Conservation (phyloP, 2,329 filamentous ascomycete genomes). For the Fusarium caatingaense region DNA sequence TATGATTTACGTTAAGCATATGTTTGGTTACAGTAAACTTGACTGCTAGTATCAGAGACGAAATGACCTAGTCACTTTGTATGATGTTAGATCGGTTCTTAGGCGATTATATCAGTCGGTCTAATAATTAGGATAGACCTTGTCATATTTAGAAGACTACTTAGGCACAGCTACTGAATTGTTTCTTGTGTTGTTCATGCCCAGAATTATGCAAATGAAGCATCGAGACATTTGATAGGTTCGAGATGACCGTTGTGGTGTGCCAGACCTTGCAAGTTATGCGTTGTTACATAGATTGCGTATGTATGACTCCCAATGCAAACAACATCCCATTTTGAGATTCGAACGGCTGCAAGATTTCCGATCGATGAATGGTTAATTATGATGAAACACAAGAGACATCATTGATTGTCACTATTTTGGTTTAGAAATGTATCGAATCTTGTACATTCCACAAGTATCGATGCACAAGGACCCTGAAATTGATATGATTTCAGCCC, state of each 20-base stretch:
- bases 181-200: background rate
- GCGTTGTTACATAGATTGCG: slow-evolving; percentile 19
- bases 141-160: fast-evolving
- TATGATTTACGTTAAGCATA: slow-evolving; percentile 1
- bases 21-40: background rate
- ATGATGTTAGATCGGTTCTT: background rate
- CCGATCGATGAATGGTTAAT: slow-evolving; percentile 31
- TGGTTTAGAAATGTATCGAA: slow-evolving; percentile 5
- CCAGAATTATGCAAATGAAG: background rate
- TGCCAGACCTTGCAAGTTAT: slow-evolving; percentile 6
- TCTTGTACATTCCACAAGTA: slow-evolving; percentile 34
- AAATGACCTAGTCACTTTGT: background rate
- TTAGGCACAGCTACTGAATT: background rate
- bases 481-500: slow-evolving; percentile 16
- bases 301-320: slow-evolving; percentile 20
- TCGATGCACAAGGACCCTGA: slow-evolving; percentile 27
- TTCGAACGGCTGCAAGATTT: slow-evolving; percentile 33
- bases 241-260: background rate
- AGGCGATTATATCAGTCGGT: background rate
- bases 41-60: background rate
- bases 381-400: background rate
- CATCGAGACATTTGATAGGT: background rate
- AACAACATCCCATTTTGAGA: slow-evolving; percentile 14
- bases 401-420: slow-evolving; percentile 1
- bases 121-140: background rate